phyloP scores from a whole-genome alignment of 495 filamentous ascomycete genomes.

The Pyrenula aspistea region DNA sequence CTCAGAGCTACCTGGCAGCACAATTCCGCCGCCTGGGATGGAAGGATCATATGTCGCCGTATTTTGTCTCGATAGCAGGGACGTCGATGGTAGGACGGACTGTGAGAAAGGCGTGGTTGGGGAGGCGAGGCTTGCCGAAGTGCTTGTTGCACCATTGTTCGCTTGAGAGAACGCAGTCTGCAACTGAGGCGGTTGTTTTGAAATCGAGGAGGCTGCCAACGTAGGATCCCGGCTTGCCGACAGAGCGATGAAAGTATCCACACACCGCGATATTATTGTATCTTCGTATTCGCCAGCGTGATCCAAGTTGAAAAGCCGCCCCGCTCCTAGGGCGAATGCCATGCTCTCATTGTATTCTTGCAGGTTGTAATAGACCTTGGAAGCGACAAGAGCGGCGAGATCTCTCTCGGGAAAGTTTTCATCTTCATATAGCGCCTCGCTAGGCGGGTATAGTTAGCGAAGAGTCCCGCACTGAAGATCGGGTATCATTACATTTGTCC shows the following conservation, averaged over 20 bases:
- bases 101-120: conserved; percentile 92
- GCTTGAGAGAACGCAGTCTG: conserved; percentile 58
- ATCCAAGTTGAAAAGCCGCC: conserved; percentile 88
- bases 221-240: conserved; percentile 56
- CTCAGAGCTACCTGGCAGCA: conserved; percentile 35
- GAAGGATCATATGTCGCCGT: conserved; percentile 45
- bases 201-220: conserved; percentile 31
- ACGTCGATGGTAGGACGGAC: conserved; percentile 79
- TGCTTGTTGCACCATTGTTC: conserved; percentile 49
- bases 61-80: conserved; percentile 74
- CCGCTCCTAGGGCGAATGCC: conserved; percentile 91
- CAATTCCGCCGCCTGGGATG: conserved; percentile 39
- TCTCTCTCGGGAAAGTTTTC: conserved; percentile 86
- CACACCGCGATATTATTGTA: conserved; percentile 95
- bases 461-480: not conserved
- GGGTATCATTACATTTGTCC: conserved; percentile 70
- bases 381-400: conserved; percentile 84
- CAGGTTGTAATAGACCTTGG: conserved; percentile 97
- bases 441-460: conserved; percentile 25
- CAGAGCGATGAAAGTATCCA: conserved; percentile 92
- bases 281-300: conserved; percentile 93
- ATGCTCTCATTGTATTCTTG: conserved; percentile 99
- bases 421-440: conserved; percentile 96
- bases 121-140: conserved; percentile 62
- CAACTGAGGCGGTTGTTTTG: conserved; percentile 50